Percentiles rank a stretch among this genome's conserved stretches.
phyloP scores from a whole-genome alignment of 805 yeast species.

The Spathaspora girioi region DNA sequence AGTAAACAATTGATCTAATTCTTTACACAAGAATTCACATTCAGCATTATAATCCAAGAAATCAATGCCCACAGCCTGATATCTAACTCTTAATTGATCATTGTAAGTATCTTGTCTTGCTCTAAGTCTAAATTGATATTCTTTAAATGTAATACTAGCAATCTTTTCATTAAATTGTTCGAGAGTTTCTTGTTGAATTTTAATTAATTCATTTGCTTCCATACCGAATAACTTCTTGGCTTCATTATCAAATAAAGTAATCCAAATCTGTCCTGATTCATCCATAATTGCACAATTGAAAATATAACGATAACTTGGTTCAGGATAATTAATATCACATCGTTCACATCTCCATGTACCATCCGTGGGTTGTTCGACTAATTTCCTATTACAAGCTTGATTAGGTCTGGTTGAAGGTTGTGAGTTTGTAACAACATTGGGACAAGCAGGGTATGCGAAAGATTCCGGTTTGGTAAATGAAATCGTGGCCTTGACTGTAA shows the following conservation, averaged over 20 bases:
- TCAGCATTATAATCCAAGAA: conserved; percentile 57
- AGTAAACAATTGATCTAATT: conserved; percentile 30
- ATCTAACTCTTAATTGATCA: conserved; percentile 73
- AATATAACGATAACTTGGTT: conserved; percentile 78
- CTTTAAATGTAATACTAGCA: conserved; percentile 55
- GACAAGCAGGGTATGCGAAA: conserved; percentile 89
- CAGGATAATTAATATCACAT: conserved; percentile 66
- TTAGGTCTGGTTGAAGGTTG: conserved; percentile 3
- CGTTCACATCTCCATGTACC: conserved; percentile 92
- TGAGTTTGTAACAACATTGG: conserved; percentile 36
- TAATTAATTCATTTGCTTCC: conserved; percentile 59
- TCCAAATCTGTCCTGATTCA: conserved; percentile 78
- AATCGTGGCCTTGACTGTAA: conserved; percentile 70
- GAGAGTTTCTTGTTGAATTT: conserved; percentile 35
- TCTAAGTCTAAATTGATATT: conserved; percentile 69
- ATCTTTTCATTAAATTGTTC: conserved; percentile 43
- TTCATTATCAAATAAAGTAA: conserved; percentile 81
- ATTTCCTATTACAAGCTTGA: conserved; percentile 70
- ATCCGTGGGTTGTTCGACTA: conserved; percentile 61
- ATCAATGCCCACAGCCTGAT: conserved; percentile 55
- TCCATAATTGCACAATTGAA: conserved; percentile 77
- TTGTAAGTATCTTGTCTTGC: conserved; percentile 84
- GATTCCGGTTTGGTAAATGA: conserved; percentile 69
- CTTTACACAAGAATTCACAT: conserved; percentile 51
- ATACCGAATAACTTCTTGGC: conserved; percentile 67